Percentiles rank a stretch among this genome's conserved stretches.
phyloP scores from a whole-genome alignment of 129 eudicot genomes.

The Escallonia rubra region DNA sequence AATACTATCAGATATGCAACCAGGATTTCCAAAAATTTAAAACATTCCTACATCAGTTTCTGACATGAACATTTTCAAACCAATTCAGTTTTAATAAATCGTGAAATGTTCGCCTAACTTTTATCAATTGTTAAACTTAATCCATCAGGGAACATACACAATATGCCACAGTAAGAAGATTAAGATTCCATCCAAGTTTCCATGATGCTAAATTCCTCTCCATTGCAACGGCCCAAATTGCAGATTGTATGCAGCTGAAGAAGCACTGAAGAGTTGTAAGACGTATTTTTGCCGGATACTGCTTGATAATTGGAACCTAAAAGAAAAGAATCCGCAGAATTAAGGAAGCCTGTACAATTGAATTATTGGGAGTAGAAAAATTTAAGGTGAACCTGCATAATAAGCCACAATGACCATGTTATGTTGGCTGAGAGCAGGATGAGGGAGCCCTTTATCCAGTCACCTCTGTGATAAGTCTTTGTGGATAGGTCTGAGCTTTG shows the following conservation, averaged over 20 bases:
- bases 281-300: conserved; percentile 15
- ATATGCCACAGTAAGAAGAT: conserved; percentile 24
- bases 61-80: not conserved
- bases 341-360: too few species aligned
- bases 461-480: not conserved
- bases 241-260: conserved; percentile 13
- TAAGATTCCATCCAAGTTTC: conserved; percentile 27
- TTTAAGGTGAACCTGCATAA: conserved; percentile 17
- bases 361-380: not conserved
- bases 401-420: conserved; percentile 14
- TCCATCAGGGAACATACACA: conserved; percentile 13
- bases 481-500: not conserved
- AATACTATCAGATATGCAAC: not conserved
- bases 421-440: conserved; percentile 5
- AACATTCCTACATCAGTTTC: not conserved
- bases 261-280: conserved; percentile 11
- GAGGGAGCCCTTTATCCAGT: conserved; percentile 23
- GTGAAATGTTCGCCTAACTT: too few species aligned
- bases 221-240: conserved; percentile 2
- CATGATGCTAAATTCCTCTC: conserved; percentile 16
- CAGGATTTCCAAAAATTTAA: not conserved
- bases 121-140: too few species aligned
- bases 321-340: not conserved
- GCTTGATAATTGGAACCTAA: conserved; percentile 8
- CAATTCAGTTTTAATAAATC: too few species aligned